phyloP scores from a whole-genome alignment of 1,139 yeast species.

The Scheffersomyces parashehatae region DNA sequence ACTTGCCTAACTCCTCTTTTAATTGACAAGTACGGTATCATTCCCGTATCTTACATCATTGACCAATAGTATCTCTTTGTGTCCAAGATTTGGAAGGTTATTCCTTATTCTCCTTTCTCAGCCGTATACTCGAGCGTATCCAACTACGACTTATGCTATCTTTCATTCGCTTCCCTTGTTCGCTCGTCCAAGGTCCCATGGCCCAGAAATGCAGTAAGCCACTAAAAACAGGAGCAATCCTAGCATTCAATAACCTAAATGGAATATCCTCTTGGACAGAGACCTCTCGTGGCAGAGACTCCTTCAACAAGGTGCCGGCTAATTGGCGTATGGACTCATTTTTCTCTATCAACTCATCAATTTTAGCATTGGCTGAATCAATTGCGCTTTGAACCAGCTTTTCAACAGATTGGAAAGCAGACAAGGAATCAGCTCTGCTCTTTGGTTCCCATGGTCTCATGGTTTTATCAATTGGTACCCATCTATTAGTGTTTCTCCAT shows the following conservation, averaged over 20 bases:
- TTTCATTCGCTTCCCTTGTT: slow-evolving; percentile 47
- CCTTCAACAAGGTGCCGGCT: slow-evolving; percentile 11
- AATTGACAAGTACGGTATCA: no score
- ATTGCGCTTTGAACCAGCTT: not conserved
- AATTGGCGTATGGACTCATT: slow-evolving; percentile 11
- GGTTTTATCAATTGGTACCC: slow-evolving; percentile 55
- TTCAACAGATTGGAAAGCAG: not conserved
- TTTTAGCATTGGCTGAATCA: slow-evolving; percentile 4
- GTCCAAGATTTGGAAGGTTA: no score
- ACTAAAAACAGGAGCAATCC: slow-evolving; percentile 49
- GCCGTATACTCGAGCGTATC: slow-evolving; percentile 29
- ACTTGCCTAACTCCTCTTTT: no score
- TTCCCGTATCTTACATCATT: no score
- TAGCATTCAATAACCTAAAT: slow-evolving; percentile 28
- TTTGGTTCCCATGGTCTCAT: slow-evolving; percentile 64
- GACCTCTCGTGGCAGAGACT: slow-evolving; percentile 26
- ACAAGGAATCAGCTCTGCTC: not conserved
- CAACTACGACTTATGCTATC: slow-evolving; percentile 55
- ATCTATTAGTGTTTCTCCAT: slow-evolving; percentile 51
- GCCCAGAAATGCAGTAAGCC: slow-evolving; percentile 62
- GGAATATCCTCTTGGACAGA: slow-evolving; percentile 23
- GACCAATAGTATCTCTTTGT: no score
- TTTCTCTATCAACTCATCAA: slow-evolving; percentile 8
- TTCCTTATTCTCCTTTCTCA: no score
- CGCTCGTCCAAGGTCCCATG: slow-evolving; percentile 56